Evolutionary conservation across 2,329 filamentous ascomycete genomes (phyloP).

Genomic region (Colletotrichum sp.): DNA sequence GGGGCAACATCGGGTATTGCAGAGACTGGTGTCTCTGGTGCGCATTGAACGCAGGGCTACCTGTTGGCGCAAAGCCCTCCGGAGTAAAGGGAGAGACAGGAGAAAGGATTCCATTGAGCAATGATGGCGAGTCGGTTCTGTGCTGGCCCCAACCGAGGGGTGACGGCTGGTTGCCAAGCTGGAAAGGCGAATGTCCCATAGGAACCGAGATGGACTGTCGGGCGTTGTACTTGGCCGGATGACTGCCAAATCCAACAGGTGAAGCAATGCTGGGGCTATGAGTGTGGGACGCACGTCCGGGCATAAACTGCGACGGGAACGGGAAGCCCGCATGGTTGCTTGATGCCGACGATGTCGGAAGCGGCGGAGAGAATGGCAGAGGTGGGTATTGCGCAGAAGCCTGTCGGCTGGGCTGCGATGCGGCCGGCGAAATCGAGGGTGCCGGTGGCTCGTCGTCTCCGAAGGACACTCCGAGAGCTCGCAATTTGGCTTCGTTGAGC

Average conservation of each 20-base stretch:
- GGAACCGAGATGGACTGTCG: slow-evolving; percentile 76
- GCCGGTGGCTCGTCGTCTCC: slow-evolving; percentile 74
- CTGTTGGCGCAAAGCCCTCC: slow-evolving; percentile 50
- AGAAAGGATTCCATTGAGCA: slow-evolving; percentile 63
- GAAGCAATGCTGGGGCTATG: slow-evolving; percentile 75
- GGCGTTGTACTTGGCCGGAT: slow-evolving; percentile 66
- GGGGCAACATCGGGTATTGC: slow-evolving; percentile 62
- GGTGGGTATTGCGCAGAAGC: slow-evolving; percentile 77
- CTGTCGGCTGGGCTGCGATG: slow-evolving; percentile 67
- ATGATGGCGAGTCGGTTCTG: slow-evolving; percentile 69
- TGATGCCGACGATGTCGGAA: slow-evolving; percentile 78
- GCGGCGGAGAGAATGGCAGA: slow-evolving; percentile 81
- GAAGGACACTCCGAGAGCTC: slow-evolving; percentile 85
- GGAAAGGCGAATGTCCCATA: slow-evolving; percentile 69
- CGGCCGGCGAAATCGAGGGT: slow-evolving; percentile 70
- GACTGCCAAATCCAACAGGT: slow-evolving; percentile 71
- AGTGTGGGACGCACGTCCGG: slow-evolving; percentile 60
- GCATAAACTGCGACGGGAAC: slow-evolving; percentile 64
- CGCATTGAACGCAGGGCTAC: slow-evolving; percentile 46
- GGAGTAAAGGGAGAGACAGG: slow-evolving; percentile 68
- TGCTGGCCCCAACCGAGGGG: slow-evolving; percentile 64
- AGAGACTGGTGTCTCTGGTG: slow-evolving; percentile 66
- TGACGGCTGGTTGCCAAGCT: slow-evolving; percentile 68
- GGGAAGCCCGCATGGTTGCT: slow-evolving; percentile 70
- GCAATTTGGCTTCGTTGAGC: slow-evolving; percentile 88